Evolutionary conservation across 371 early-diverging fungal genomes (phyloP), one percentile per base, ranked within the genome.

Genomic region (Batkoa obscura): DNA sequence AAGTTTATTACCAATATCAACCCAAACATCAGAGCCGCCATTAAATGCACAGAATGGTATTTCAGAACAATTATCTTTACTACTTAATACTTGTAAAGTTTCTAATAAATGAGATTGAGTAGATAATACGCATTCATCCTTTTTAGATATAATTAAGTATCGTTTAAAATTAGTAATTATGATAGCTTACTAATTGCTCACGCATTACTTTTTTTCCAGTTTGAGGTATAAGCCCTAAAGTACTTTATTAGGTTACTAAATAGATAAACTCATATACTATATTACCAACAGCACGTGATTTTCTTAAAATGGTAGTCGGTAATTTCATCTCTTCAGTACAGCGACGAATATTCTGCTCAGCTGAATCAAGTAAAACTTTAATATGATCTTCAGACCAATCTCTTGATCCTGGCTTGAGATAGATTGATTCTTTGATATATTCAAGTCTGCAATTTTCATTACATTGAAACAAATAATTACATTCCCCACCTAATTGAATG

Each of bases 41-140:
- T 86, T 86, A 60, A 88, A 88, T 10, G 84, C 86, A 60, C 89
- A 88, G 71, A 84, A 88, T 1, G 88, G 87, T 3, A 88, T 43
- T 9, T 33, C 31, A 15, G 55, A 9, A 5, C n/a, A 6, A 9
- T 23, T 43, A 4, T n/a, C 12, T 2, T 10, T 5, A n/a, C 8
- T 23, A 4, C 8, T 15, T 23, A 23, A 43, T 17, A 35, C 31
- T 33, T 55, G 70, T 59, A 74, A 71, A 58, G 64, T 69, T 55
- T 66, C 66, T 6, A 72, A 62, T 42, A 79, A 53, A 15, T 68
- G 69, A 47, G 71, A 64, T 58, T 80, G 81, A 41, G 78, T 70
- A 10, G 79, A 73, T 15, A 81, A 62, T 0, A 75, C 80, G 45
- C 75, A 75, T 63, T 81, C 81, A 63, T 81, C 81, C 53, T 70